These are phyloP conservation scores for Aspergillus sp. DNA, from an alignment of 2,329 filamentous ascomycete species.

Conservation along the genomic window DNA sequence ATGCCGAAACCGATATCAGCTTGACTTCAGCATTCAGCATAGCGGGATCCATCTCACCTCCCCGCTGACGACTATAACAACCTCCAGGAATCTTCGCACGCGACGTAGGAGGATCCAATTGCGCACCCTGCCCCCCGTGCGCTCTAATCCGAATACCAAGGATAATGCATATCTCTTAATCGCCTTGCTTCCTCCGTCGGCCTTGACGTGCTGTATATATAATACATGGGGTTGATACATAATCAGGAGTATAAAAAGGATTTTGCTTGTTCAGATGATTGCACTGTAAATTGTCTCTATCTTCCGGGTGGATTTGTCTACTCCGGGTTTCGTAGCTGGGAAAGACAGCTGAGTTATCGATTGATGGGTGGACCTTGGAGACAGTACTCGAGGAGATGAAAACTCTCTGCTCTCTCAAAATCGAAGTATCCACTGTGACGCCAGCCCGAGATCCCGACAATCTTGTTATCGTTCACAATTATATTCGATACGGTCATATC, in stretches of 20 bases:
- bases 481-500: slow-evolving; percentile 37
- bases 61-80: background rate
- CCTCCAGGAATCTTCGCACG: no score
- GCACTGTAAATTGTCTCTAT: no score
- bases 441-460: slow-evolving; percentile 40
- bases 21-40: background rate
- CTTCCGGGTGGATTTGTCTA: no score
- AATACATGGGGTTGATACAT: slow-evolving; percentile 7
- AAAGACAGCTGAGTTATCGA: no score
- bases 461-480: slow-evolving; percentile 33
- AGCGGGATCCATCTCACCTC: background rate
- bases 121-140: background rate
- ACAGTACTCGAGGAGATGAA: no score
- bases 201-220: slow-evolving; percentile 8
- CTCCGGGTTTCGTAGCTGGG: no score
- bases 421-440: slow-evolving; percentile 40
- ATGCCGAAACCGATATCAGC: background rate
- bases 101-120: background rate
- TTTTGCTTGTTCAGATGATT: background rate
- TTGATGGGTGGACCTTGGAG: no score
- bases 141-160: background rate
- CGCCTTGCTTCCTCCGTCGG: background rate
- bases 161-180: background rate
- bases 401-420: slow-evolving; percentile 23
- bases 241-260: slow-evolving; percentile 6